Evolutionary conservation across 2,329 filamentous ascomycete species (phyloP).

Genomic region (Alternaria longipes): DNA sequence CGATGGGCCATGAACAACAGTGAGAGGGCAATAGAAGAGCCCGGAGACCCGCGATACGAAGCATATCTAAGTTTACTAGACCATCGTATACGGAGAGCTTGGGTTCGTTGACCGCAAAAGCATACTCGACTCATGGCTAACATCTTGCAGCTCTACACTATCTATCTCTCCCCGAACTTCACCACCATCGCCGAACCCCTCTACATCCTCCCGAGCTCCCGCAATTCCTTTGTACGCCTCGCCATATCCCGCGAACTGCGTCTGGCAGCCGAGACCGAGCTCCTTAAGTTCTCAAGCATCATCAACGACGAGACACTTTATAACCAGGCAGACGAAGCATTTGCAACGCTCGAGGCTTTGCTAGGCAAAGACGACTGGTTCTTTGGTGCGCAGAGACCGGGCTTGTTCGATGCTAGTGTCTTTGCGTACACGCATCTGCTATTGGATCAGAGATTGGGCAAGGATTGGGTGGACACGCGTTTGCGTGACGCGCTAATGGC

Average conservation of each 20-base stretch:
- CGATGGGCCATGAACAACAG: constrained; percentile 68
- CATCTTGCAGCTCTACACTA: constrained; percentile 69
- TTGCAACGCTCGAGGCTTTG: constrained; percentile 67
- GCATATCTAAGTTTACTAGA: constrained; percentile 83
- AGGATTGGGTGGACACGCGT: constrained; percentile 68
- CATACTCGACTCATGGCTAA: neutral
- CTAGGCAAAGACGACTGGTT: constrained; percentile 69
- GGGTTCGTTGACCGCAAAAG: constrained; percentile 62
- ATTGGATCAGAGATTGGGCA: constrained; percentile 67
- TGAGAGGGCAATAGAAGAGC: constrained; percentile 51
- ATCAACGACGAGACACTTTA: constrained; percentile 67
- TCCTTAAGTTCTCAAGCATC: constrained; percentile 70
- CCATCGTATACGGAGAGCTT: constrained; percentile 81
- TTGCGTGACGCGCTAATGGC: constrained; percentile 66
- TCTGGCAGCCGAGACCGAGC: constrained; percentile 75
- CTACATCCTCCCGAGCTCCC: constrained; percentile 72
- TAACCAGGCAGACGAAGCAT: constrained; percentile 68
- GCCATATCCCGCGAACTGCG: constrained; percentile 73
- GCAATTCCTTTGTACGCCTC: constrained; percentile 68
- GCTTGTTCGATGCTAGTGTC: constrained; percentile 84
- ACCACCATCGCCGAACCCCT: constrained; percentile 70
- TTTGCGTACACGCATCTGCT: constrained; percentile 91
- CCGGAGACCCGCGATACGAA: constrained; percentile 68
- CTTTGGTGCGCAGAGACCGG: constrained; percentile 66
- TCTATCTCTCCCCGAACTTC: constrained; percentile 82